Conservation (phyloP, 2,329 filamentous ascomycete genomes). For the Capronia americana region DNA sequence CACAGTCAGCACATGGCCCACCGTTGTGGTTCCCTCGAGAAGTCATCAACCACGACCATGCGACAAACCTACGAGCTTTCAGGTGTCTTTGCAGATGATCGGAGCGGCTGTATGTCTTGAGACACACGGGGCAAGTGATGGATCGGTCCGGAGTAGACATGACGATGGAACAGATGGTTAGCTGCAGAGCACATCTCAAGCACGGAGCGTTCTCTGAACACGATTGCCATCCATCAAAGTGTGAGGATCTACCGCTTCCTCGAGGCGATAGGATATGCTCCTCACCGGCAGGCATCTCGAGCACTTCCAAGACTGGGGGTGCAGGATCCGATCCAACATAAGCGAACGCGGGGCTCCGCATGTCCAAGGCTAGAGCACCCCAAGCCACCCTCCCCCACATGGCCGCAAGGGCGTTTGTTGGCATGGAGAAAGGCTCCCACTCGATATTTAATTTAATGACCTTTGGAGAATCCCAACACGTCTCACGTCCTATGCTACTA, state of each 20-base stretch:
- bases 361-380: background rate
- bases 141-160: background rate
- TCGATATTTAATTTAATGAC: background rate
- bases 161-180: background rate
- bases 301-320: background rate
- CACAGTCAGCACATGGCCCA: background rate
- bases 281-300: background rate
- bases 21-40: background rate
- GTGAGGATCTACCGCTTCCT: too few relatives aligned
- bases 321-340: background rate
- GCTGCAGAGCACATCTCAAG: background rate
- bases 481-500: background rate
- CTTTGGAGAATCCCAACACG: background rate
- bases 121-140: constrained; percentile 6
- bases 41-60: background rate
- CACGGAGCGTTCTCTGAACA: background rate
- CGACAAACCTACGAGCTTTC: constrained; percentile 9
- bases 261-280: background rate
- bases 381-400: constrained; percentile 13
- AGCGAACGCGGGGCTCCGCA: constrained; percentile 3
- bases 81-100: constrained; percentile 20
- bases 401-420: background rate
- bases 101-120: constrained; percentile 15
- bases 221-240: background rate
- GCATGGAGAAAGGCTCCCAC: background rate